Conservation (phyloP, 148 eudicot genomes). For the Hydrangea macrophylla region DNA sequence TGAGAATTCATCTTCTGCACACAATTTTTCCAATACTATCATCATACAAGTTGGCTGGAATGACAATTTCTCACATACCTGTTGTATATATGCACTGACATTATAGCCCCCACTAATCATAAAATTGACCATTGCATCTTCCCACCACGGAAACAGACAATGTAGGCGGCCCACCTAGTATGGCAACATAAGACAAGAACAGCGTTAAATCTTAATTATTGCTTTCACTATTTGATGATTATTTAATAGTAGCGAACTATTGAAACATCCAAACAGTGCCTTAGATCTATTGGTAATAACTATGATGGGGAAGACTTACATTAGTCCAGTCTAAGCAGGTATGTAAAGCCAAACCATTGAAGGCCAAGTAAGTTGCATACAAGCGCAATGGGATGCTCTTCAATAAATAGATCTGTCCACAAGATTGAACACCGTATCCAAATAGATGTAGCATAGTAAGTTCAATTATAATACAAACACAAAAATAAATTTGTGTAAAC, state of each 20-base stretch:
- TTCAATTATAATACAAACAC: neutral
- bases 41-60: neutral
- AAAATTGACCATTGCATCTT: slow-evolving; percentile 77
- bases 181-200: slow-evolving; percentile 1
- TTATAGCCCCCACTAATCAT: slow-evolving; percentile 88
- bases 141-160: slow-evolving; percentile 93
- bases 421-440: neutral
- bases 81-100: slow-evolving; percentile 52
- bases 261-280: neutral
- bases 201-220: neutral
- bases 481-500: neutral
- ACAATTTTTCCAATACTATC: neutral
- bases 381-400: slow-evolving; percentile 75
- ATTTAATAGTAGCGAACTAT: neutral
- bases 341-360: slow-evolving; percentile 53
- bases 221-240: neutral
- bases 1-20: neutral
- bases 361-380: slow-evolving; percentile 62
- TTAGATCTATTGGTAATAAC: neutral
- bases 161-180: slow-evolving; percentile 85
- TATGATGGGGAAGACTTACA: slow-evolving; percentile 29
- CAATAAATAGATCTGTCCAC: slow-evolving; percentile 65
- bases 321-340: slow-evolving; percentile 74
- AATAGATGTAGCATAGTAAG: neutral
- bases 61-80: slow-evolving; percentile 28